Evolutionary conservation across 345 rosid genomes (phyloP).

Genomic region (Hibiscus mutabilis): DNA sequence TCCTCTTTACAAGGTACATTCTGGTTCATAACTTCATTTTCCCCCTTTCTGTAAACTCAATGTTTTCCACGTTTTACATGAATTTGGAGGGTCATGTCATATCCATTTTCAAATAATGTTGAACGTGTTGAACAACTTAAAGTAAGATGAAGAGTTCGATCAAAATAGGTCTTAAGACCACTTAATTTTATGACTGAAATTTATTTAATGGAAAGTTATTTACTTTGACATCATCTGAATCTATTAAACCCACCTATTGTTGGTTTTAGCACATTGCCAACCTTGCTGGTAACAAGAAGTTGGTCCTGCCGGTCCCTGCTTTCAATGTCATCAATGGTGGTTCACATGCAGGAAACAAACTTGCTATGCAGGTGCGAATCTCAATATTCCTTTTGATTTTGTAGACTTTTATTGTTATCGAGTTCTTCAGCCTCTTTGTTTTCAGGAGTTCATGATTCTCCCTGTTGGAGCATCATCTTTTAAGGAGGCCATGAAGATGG

Average conservation of each 20-base stretch:
- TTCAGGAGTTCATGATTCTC: no score
- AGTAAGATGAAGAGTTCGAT: no score
- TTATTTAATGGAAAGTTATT: background rate
- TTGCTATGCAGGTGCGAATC: slow-evolving; percentile 73
- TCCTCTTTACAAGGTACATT: slow-evolving; percentile 74
- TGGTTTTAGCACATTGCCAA: slow-evolving; percentile 70
- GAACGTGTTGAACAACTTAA: no score
- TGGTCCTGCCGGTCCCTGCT: slow-evolving; percentile 90
- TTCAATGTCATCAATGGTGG: slow-evolving; percentile 99
- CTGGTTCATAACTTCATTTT: background rate
- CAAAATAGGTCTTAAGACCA: background rate
- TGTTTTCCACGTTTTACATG: no score
- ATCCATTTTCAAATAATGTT: no score
- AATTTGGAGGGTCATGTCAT: no score
- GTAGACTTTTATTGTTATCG: background rate
- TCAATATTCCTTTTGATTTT: background rate
- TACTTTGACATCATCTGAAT: background rate
- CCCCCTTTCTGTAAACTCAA: background rate
- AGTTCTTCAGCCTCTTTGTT: background rate
- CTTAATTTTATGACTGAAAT: background rate
- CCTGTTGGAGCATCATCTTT: no score
- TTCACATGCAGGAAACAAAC: slow-evolving; percentile 96
- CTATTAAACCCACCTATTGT: background rate
- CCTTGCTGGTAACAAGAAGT: slow-evolving; percentile 73
- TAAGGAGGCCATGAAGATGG: no score